Conservation (phyloP, 2,329 filamentous ascomycete genomes). For the Metarhizium rileyi region DNA sequence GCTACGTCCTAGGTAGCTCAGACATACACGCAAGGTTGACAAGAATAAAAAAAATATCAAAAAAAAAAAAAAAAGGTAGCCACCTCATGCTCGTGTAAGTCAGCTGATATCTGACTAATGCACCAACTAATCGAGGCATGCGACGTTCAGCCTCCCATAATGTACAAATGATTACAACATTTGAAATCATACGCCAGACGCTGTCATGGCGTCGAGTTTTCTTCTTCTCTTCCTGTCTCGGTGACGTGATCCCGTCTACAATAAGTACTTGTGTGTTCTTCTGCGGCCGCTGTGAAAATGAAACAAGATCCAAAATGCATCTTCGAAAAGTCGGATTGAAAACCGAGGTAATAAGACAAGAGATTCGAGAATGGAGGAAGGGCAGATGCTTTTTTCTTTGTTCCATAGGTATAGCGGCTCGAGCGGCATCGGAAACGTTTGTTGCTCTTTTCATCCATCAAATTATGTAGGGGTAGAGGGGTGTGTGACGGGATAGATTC, state of each 20-base stretch:
- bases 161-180: background rate
- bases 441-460: constrained; percentile 12
- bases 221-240: background rate
- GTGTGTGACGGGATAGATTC: constrained; percentile 11
- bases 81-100: background rate
- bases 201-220: background rate
- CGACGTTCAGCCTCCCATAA: background rate
- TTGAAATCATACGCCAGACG: background rate
- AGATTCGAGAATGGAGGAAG: background rate
- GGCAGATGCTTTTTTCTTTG: background rate
- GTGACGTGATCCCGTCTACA: background rate
- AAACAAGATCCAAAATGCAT: background rate
- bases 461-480: constrained; percentile 13
- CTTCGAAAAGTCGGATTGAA: background rate
- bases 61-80: background rate
- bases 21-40: background rate
- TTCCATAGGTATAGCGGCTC: background rate
- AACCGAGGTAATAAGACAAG: background rate
- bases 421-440: background rate
- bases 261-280: background rate
- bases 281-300: background rate
- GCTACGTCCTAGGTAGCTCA: background rate
- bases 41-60: background rate
- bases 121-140: background rate
- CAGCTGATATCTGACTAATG: background rate